Base-by-base conservation (phyloP, 2,329 filamentous ascomycete genomes). In the Monosporascus ibericus region DNA sequence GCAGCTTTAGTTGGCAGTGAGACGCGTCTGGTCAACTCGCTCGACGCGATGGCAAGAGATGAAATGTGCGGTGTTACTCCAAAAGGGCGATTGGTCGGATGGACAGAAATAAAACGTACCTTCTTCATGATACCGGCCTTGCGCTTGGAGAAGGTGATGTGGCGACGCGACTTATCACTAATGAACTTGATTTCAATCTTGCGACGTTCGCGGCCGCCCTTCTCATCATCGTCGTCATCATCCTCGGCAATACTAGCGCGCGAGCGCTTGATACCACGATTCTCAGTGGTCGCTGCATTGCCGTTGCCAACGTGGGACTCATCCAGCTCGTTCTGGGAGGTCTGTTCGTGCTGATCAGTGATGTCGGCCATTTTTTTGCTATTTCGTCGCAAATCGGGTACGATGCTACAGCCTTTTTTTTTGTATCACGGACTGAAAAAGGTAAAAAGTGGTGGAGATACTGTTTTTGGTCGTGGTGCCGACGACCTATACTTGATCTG, bases 111-210 rank as follows among this genome's bases (percentile, higher is more conserved):
- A 46, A 51, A 49, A 48, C 85, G 63, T 71, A 96, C 94, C 91
- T 97, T 97, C 82, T 99, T 97, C 94, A 99, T 97, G 74, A 99
- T 97, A 65, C 94, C 94, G 52, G 94, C 94, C 80, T 99, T 99
- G 72, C 94, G 90, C 85, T 99, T 99, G 64, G 92, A 97, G 74
- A 99, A 97, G 67, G 94, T 97, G 71, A 97, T 99, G 79, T 99
- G 94, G 58, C 94, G 88, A 76, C 94, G 91, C 76, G 92, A 97
- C 80, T 99, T 99, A 77, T 99, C 94, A 75, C 92, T 92, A 74
- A 99, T 99, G 78, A 99, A 99, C 82, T 99, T 99, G 78, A 99
- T 99, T 76, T 99, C 94, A 67, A 99, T 99, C 87, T 99, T 99
- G 77, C 94, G 86, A 70, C 94, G 87, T 82, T 97, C 94, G 74